Evolutionary conservation across 441 rosid species (phyloP), one percentile per base, ranked within the genome.

Genomic region (Viola pubescens): DNA sequence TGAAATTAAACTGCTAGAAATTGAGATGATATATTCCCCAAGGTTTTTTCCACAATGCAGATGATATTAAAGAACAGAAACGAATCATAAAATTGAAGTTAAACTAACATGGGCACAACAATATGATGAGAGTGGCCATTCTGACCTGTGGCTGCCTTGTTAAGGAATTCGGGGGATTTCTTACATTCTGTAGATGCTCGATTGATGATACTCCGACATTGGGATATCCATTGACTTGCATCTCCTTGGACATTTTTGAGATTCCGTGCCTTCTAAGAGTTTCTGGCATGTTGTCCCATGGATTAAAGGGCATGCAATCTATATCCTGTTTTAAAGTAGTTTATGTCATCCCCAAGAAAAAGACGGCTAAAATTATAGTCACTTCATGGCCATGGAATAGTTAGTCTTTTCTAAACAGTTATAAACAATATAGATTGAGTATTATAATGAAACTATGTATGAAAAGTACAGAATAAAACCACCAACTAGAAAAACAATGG

Each of bases 241-340:
- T 60, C 67, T 78, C 91, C 66, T 79, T 78, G 57, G 82, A 74
- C 45, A 77, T 45, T 64, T 60, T 60, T 45, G 79, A 59, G 48
- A 74, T 72, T 68, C 70, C 55, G 49, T 79, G 81, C 69, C 78
- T 91, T 73, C 86, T 76, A 70, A 88, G 84, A 77, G 82, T 81
- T 74, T 89, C 99, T 13, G 97, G 97, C 89, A 95, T 81, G 81
- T 85, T 92, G 46, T 88, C 96, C 61, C 80, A 65, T 7, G 91
- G 87, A 80, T 88, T 80, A 67, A 65, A 68, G 72, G 98, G 99
- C 99, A 95, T 92, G 81, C 97, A 92, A 73, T 95, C 96, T 75
- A 88, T 74, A 79, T 92, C 99, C 99, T 95, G 87, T 71, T 75
- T 70, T 47, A 52, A 52, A 75, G 41, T 55, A 49, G 50, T 48